Percentiles rank a stretch among this genome's conserved stretches.
These are phyloP conservation scores for Polytrichum commune DNA, from an alignment of 225 moss, liverwort and hornwort genomes.

Conservation along the genomic window DNA sequence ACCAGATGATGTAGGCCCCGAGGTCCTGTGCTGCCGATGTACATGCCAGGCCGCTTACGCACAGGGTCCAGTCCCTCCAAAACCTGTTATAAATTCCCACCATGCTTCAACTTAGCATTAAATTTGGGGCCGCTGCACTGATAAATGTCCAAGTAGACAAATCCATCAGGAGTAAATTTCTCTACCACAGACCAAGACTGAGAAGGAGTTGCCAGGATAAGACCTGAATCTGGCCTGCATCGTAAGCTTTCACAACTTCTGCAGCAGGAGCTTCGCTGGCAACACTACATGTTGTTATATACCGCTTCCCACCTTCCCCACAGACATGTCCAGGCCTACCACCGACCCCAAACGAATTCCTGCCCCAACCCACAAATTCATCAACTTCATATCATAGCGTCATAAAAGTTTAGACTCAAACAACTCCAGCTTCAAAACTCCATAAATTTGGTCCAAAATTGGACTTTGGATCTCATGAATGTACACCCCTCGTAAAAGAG, in stretches of 20 bases:
- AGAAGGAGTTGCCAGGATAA: background rate
- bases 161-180: too few species aligned
- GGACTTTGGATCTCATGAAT: too few species aligned
- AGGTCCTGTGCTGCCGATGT: conserved; percentile 93
- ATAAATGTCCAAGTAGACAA: background rate
- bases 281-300: conserved; percentile 52
- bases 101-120: background rate
- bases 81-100: conserved; percentile 36
- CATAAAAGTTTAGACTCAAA: too few species aligned
- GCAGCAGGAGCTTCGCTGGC: conserved; percentile 67
- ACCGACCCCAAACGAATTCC: conserved; percentile 31
- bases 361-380: conserved; percentile 17
- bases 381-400: too few species aligned
- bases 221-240: conserved; percentile 98
- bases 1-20: conserved; percentile 96
- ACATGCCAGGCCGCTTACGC: conserved; percentile 99
- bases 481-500: too few species aligned
- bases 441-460: too few species aligned
- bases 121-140: background rate
- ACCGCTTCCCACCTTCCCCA: conserved; percentile 37
- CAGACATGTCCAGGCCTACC: conserved; percentile 14
- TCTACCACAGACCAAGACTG: too few species aligned
- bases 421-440: too few species aligned
- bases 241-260: conserved; percentile 73
- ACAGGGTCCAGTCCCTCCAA: conserved; percentile 96